These are phyloP conservation scores for Cyclostephanos tholiformis DNA, from an alignment of 108 stramenopile genomes.

Conservation along the genomic window DNA sequence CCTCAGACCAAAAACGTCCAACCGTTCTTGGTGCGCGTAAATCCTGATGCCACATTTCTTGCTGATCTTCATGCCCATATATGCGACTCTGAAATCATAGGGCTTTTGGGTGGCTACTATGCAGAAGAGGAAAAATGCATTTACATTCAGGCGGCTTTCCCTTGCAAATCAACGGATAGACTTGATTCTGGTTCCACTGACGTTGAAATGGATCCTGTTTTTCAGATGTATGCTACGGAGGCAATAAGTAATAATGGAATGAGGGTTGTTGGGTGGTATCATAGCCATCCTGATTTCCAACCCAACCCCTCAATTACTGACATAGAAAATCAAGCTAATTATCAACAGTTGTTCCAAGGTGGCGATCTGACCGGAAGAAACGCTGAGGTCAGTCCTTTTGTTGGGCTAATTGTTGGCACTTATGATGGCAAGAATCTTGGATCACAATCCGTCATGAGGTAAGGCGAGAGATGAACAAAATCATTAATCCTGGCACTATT, in stretches of 20 bases:
- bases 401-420: slow-evolving; percentile 62
- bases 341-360: slow-evolving; percentile 57
- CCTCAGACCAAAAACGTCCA: slow-evolving; percentile 33
- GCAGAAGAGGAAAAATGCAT: slow-evolving; percentile 40
- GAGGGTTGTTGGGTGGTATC: slow-evolving; percentile 61
- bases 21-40: slow-evolving; percentile 36
- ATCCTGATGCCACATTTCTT: slow-evolving; percentile 54
- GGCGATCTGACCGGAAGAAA: slow-evolving; percentile 22
- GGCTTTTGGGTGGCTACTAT: slow-evolving; percentile 62
- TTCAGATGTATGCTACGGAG: slow-evolving; percentile 54
- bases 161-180: slow-evolving; percentile 51
- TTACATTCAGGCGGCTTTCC: slow-evolving; percentile 66
- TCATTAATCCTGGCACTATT: neutral
- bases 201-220: slow-evolving; percentile 73
- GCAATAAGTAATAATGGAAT: slow-evolving; percentile 49
- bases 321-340: slow-evolving; percentile 60
- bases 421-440: slow-evolving; percentile 46
- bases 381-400: slow-evolving; percentile 42
- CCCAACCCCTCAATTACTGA: slow-evolving; percentile 46
- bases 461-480: neutral
- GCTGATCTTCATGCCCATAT: slow-evolving; percentile 68
- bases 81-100: slow-evolving; percentile 66
- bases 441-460: slow-evolving; percentile 46
- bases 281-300: slow-evolving; percentile 25
- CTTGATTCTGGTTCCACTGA: slow-evolving; percentile 58